Base-by-base conservation (phyloP, 805 yeast genomes). In the Saccharomycopsis fibuligera region DNA sequence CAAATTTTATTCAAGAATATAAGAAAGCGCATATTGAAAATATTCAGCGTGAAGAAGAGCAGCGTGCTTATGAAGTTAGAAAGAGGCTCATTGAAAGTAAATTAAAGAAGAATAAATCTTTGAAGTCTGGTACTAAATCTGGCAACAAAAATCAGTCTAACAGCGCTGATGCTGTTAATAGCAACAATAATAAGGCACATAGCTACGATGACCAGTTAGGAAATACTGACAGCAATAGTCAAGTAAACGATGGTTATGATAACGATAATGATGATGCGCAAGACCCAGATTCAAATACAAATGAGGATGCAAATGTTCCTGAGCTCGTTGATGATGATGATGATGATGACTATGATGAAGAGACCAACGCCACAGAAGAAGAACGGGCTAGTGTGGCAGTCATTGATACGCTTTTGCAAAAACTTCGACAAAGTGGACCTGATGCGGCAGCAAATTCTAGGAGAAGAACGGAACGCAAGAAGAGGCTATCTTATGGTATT, bases 341-440 rank as follows among this genome's bases (percentile, higher is more conserved):
- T 40, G 69, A 66, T 25, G 60, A 59, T 14, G 64, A 61, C 36
- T 64, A 57, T 14, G 68, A 59, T 19, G 64, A 58, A 35, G 67
- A 61, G 0, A 72, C 66, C 17, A 72, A 68, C 25, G 48, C 27
- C 16, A 36, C 24, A 14, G 47, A 47, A 25, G 48, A 38, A 4
- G 50, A 47, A 36, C 19, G 29, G 5, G 48, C 29, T 5, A 43
- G 48, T 14, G 25, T 38, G 14, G 44, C 50, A 2, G 53, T 88
- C 37, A 88, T 93, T 85, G 99, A 93, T 62, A 78, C 83, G 31
- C 70, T 93, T 43, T 72, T 93, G 50, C 95, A 89, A 62, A 87
- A 85, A 60, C 74, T 93, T 59, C 83, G 89, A 60, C 89, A 80
- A 53, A 80, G 86, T 4, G 93, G 89, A 54, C 78, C 93, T 1